Conservation (phyloP, 371 early-diverging fungal genomes). For the Cokeromyces recurvatus region DNA sequence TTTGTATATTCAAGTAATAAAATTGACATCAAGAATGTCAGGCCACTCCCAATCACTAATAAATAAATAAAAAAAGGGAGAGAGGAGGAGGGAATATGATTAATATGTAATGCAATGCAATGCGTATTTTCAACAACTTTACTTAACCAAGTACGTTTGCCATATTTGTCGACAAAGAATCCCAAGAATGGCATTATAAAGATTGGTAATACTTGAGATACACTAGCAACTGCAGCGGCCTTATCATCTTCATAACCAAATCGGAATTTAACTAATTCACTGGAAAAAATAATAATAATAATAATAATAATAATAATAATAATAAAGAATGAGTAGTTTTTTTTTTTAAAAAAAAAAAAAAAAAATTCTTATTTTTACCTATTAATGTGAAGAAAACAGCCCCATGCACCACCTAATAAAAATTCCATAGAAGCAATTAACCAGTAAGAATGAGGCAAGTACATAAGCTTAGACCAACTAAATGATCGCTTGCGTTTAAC, state of each 20-base stretch:
- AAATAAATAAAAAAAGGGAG: neutral
- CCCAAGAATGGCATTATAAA: constrained; percentile 66
- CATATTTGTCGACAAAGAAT: constrained; percentile 53
- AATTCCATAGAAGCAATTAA: constrained; percentile 58
- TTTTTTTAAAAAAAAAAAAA: too few species aligned
- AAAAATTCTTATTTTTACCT: constrained; percentile 26
- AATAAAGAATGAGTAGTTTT: too few species aligned
- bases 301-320: too few species aligned
- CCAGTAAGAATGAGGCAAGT: constrained; percentile 65
- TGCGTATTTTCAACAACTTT: constrained; percentile 2
- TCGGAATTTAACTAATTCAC: constrained; percentile 62
- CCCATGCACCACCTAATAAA: constrained; percentile 68
- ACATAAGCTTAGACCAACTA: constrained; percentile 49
- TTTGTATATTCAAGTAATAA: constrained; percentile 49
- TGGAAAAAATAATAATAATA: too few species aligned
- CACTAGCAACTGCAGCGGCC: constrained; percentile 65
- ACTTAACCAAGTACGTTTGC: constrained; percentile 58
- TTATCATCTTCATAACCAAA: constrained; percentile 47
- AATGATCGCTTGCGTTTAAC: constrained; percentile 59
- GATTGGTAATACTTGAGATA: constrained; percentile 65
- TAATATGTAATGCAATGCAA: neutral
- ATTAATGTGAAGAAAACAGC: constrained; percentile 69
- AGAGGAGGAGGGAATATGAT: neutral
- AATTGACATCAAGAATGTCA: constrained; percentile 42
- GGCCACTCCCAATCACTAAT: constrained; percentile 46